phyloP scores from a whole-genome alignment of 2,329 filamentous ascomycete genomes.

The Albophoma yamanashiensis region DNA sequence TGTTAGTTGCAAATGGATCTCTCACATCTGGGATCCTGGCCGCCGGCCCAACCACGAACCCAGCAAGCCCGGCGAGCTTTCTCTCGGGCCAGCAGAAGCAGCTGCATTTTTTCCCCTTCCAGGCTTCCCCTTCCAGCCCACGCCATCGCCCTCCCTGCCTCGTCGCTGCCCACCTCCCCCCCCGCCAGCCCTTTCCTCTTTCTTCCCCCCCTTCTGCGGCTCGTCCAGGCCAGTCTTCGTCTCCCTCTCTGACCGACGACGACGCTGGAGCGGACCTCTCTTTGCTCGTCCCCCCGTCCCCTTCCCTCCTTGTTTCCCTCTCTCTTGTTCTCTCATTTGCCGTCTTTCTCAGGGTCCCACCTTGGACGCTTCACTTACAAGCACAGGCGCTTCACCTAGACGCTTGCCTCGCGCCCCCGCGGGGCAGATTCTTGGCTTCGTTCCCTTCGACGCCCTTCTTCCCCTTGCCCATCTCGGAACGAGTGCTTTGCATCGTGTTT shows the following conservation, averaged over 20 bases:
- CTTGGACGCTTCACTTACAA: background rate
- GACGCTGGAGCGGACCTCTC: background rate
- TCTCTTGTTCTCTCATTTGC: background rate
- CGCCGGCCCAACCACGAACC: background rate
- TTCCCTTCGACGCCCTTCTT: background rate
- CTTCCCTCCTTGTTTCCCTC: no score
- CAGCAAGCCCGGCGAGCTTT: background rate
- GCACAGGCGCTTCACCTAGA: background rate
- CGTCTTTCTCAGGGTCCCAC: background rate
- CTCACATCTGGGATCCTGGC: background rate
- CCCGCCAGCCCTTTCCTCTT: background rate
- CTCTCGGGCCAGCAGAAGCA: background rate
- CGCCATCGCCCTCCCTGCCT: background rate
- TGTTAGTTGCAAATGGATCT: background rate
- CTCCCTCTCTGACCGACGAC: background rate
- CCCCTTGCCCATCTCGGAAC: background rate
- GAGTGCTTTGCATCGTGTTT: background rate
- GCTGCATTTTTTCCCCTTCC: background rate
- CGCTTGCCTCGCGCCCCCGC: background rate
- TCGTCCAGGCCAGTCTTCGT: background rate
- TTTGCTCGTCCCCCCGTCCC: background rate
- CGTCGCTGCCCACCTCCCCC: background rate
- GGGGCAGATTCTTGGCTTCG: background rate
- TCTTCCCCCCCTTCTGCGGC: background rate
- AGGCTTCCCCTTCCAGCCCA: no score